Evolutionary conservation across 176 grass and related monocot genomes (phyloP).

Genomic region (Musa itinerans): DNA sequence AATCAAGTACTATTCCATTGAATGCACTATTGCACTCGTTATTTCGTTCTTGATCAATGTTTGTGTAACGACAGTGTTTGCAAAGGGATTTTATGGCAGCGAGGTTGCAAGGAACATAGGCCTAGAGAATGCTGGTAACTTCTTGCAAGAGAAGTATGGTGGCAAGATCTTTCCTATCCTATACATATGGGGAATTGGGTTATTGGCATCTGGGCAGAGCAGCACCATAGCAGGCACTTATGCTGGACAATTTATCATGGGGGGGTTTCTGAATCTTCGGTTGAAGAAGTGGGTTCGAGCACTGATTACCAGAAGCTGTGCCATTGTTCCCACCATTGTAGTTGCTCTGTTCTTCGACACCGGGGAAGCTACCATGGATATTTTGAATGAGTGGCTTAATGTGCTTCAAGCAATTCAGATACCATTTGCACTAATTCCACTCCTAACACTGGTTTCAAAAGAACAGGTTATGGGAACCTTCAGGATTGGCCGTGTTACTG

Average conservation of each 20-base stretch:
- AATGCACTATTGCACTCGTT: slow-evolving; percentile 11
- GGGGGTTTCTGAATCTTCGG: slow-evolving; percentile 89
- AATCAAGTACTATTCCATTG: slow-evolving; percentile 20
- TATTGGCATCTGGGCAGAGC: slow-evolving; percentile 89
- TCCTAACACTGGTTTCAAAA: slow-evolving; percentile 84
- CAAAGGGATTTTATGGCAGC: slow-evolving; percentile 18
- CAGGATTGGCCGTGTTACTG: slow-evolving; percentile 63
- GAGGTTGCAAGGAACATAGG: slow-evolving; percentile 7
- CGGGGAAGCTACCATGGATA: slow-evolving; percentile 81
- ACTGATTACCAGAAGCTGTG: slow-evolving; percentile 76
- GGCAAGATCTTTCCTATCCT: slow-evolving; percentile 60
- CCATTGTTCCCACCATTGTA: slow-evolving; percentile 85
- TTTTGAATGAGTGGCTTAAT: slow-evolving; percentile 85
- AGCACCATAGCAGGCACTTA: slow-evolving; percentile 92
- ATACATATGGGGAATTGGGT: slow-evolving; percentile 86
- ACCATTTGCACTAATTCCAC: slow-evolving; percentile 90
- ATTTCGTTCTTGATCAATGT: slow-evolving; percentile 19
- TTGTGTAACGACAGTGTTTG: slow-evolving; percentile 20
- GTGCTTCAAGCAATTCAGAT: slow-evolving; percentile 97
- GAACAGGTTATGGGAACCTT: slow-evolving; percentile 87
- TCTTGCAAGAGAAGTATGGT: slow-evolving; percentile 88
- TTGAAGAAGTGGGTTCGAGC: slow-evolving; percentile 89
- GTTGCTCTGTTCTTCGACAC: slow-evolving; percentile 89
- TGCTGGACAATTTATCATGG: slow-evolving; percentile 89
- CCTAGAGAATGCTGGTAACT: slow-evolving; percentile 48